Percentiles rank a stretch among this genome's conserved stretches.
phyloP scores from a whole-genome alignment of 1,284 basidiomycete genomes.

The Dichomitus squalens region DNA sequence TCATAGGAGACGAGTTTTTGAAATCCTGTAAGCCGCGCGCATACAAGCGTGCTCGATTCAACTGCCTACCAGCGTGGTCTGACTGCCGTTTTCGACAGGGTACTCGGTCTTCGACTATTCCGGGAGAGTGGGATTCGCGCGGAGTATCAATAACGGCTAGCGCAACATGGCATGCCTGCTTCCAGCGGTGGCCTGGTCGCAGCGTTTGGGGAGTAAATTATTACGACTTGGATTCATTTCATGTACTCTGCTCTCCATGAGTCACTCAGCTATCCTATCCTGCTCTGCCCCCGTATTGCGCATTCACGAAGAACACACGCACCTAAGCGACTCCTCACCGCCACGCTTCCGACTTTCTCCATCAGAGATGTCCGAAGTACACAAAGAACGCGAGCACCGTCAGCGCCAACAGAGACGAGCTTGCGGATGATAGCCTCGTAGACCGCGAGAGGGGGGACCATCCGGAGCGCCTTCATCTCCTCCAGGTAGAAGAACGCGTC shows the following conservation, averaged over 20 bases:
- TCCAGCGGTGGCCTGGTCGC: background rate
- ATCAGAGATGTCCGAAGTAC: background rate
- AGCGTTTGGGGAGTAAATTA: background rate
- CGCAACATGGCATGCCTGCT: background rate
- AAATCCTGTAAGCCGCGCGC: conserved; percentile 57
- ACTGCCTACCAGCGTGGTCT: background rate
- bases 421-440: conserved; percentile 66
- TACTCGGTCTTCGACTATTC: conserved; percentile 64
- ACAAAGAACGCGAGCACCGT: no score
- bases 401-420: conserved; percentile 59
- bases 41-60: background rate
- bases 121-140: conserved; percentile 59
- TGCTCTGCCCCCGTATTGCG: background rate
- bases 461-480: conserved; percentile 74
- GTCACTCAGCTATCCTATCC: background rate
- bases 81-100: conserved; percentile 39
- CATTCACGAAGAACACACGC: background rate
- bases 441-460: conserved; percentile 54
- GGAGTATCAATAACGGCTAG: conserved; percentile 53
- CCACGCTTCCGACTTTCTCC: background rate
- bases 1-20: conserved; percentile 74
- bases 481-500: conserved; percentile 89
- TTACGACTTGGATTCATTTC: background rate
- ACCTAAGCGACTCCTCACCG: background rate
- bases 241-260: background rate